phyloP scores from a whole-genome alignment of 768 basidiomycete species.

The Punctularia strigosozonata region DNA sequence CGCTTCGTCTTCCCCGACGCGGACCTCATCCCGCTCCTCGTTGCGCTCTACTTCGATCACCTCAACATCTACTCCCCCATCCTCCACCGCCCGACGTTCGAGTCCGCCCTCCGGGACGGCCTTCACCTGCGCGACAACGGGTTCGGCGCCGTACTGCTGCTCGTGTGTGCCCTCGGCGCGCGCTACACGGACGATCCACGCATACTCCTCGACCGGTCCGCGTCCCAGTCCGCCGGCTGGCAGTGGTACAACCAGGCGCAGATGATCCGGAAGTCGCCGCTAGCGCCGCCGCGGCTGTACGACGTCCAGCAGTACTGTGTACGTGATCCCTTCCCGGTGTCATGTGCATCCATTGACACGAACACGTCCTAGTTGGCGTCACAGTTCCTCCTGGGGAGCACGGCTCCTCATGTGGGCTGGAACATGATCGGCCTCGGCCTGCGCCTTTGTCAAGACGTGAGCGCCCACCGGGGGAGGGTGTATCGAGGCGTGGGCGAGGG shows the following conservation, averaged over 20 bases:
- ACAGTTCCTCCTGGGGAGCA: constrained; percentile 42
- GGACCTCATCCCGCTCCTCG: constrained; percentile 36
- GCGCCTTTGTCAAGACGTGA: constrained; percentile 27
- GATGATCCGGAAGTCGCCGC: constrained; percentile 34
- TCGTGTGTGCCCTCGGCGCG: constrained; percentile 62
- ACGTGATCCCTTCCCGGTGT: constrained; percentile 10
- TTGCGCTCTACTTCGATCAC: constrained; percentile 53
- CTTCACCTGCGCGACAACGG: constrained; percentile 35
- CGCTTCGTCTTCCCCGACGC: constrained; percentile 34
- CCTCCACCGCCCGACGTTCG: constrained; percentile 63
- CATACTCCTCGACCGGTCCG: constrained; percentile 10
- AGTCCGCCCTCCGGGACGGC: constrained; percentile 32
- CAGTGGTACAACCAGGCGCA: constrained; percentile 47
- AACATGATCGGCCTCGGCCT: constrained; percentile 26
- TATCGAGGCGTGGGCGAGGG: constrained; percentile 16
- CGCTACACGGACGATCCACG: constrained; percentile 31
- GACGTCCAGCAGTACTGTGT: constrained; percentile 56
- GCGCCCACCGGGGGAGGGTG: constrained; percentile 31
- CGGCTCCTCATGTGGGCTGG: constrained; percentile 58
- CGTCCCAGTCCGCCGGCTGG: constrained; percentile 39
- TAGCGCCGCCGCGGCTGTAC: constrained; percentile 40
- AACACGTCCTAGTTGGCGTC: constrained; percentile 32
- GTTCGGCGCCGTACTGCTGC: constrained; percentile 50
- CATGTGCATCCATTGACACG: not conserved
- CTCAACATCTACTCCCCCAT: constrained; percentile 53